phyloP scores from a whole-genome alignment of 306 rosid genomes.

The Citrullus amarus region DNA sequence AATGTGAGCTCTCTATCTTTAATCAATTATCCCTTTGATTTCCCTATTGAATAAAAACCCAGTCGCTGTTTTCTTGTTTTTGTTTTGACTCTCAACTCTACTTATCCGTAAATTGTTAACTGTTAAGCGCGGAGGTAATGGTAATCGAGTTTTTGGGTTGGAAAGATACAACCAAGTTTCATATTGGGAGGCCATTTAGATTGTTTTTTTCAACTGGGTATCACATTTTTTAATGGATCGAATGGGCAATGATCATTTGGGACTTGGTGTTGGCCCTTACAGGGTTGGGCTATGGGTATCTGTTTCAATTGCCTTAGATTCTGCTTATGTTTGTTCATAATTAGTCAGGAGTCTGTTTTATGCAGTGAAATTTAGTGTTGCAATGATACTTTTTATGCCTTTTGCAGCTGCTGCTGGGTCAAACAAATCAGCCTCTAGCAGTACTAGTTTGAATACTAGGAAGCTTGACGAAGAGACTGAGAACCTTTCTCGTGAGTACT shows the following conservation, averaged over 20 bases:
- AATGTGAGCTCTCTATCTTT: slow-evolving; percentile 21
- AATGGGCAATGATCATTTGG: background rate
- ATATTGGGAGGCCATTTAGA: background rate
- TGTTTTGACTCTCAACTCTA: background rate
- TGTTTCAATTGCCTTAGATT: too few relatives aligned
- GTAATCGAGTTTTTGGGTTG: background rate
- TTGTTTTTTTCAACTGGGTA: background rate
- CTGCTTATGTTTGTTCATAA: background rate
- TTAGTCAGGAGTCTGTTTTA: background rate
- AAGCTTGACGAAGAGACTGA: slow-evolving; percentile 86
- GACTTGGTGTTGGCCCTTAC: background rate
- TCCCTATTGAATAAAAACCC: background rate
- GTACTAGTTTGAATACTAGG: slow-evolving; percentile 77
- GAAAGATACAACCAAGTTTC: background rate
- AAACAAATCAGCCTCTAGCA: slow-evolving; percentile 74
- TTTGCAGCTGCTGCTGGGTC: slow-evolving; percentile 63
- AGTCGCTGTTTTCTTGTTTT: background rate
- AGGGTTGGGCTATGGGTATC: background rate
- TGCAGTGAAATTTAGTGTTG: background rate
- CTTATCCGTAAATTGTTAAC: too few relatives aligned
- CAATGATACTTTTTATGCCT: background rate
- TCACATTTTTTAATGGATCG: background rate
- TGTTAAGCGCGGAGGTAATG: background rate
- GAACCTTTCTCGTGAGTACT: slow-evolving; percentile 62
- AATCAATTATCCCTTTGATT: background rate